These are phyloP conservation scores for Coprinopsis marcescibilis DNA, from an alignment of 768 basidiomycete genomes.

Conservation along the genomic window DNA sequence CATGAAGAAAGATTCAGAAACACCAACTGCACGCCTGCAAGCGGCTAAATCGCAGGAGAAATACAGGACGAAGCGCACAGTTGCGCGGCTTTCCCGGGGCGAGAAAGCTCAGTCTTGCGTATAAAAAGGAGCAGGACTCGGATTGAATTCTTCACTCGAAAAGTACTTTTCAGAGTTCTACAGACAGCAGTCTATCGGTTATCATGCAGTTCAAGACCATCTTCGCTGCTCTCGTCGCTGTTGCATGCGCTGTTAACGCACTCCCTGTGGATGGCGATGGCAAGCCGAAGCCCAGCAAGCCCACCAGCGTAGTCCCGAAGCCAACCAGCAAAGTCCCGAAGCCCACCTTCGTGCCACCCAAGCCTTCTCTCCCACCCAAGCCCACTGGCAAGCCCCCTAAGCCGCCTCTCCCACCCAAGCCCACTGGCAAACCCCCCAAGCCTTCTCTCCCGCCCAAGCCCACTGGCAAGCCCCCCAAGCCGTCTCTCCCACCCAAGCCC, in stretches of 20 bases:
- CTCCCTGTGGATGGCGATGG: background rate
- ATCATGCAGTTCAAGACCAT: conserved; percentile 1
- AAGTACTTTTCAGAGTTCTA: background rate
- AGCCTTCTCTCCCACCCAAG: background rate
- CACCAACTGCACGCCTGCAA: too few species aligned
- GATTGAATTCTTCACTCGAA: background rate
- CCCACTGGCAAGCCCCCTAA: too few species aligned
- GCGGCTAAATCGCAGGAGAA: too few species aligned
- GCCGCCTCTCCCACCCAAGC: too few species aligned
- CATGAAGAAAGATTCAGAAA: too few species aligned
- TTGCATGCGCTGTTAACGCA: background rate
- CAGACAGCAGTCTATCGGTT: background rate
- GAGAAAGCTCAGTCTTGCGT: background rate
- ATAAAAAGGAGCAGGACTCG: background rate
- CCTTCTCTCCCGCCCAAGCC: background rate
- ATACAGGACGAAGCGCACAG: background rate
- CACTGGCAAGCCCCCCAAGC: too few species aligned
- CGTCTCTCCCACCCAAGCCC: too few species aligned
- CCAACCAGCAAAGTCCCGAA: too few species aligned
- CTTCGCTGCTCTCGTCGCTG: background rate
- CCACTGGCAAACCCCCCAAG: too few species aligned
- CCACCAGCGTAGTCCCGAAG: too few species aligned
- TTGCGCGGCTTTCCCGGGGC: background rate
- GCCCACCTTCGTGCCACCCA: too few species aligned
- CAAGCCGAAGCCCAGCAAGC: too few species aligned